Evolutionary conservation across 345 rosid species (phyloP).

Genomic region (Xanthoceras sorbifolium): DNA sequence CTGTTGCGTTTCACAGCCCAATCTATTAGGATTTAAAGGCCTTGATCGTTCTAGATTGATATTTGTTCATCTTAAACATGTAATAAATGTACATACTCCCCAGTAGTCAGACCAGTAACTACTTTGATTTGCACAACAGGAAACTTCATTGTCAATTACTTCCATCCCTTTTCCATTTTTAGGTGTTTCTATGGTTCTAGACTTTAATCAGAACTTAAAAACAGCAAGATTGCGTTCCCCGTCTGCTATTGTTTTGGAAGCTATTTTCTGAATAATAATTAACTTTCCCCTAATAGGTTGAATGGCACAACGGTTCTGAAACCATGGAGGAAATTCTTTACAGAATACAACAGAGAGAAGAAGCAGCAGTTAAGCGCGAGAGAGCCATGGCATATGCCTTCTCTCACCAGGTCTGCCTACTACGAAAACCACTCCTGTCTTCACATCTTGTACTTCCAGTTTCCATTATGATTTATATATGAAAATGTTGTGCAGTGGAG

Average conservation of each 20-base stretch:
- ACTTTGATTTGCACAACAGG: neutral
- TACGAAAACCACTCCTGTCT: neutral
- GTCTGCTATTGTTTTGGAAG: too few relatives aligned
- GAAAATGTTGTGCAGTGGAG: slow-evolving; percentile 65
- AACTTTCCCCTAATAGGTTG: slow-evolving; percentile 44
- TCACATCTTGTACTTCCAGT: neutral
- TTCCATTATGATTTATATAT: neutral
- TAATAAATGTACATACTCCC: neutral
- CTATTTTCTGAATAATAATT: neutral
- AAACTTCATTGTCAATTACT: neutral
- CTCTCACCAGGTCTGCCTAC: slow-evolving; percentile 73
- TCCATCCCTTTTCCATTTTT: neutral
- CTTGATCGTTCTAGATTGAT: neutral
- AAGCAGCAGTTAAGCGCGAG: slow-evolving; percentile 79
- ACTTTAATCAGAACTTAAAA: too few relatives aligned
- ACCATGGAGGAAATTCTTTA: slow-evolving; percentile 82
- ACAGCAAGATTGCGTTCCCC: too few relatives aligned
- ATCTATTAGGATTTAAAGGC: neutral
- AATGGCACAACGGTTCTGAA: slow-evolving; percentile 78
- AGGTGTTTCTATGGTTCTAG: neutral
- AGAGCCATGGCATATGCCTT: slow-evolving; percentile 92
- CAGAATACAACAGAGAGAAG: slow-evolving; percentile 79
- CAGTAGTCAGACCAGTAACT: neutral
- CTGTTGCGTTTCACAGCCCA: neutral
- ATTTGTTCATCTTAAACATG: neutral